Evolutionary conservation across 2,329 filamentous ascomycete species (phyloP), one percentile per base, ranked within the genome.

Genomic region (Sphaceloma murrayae): DNA sequence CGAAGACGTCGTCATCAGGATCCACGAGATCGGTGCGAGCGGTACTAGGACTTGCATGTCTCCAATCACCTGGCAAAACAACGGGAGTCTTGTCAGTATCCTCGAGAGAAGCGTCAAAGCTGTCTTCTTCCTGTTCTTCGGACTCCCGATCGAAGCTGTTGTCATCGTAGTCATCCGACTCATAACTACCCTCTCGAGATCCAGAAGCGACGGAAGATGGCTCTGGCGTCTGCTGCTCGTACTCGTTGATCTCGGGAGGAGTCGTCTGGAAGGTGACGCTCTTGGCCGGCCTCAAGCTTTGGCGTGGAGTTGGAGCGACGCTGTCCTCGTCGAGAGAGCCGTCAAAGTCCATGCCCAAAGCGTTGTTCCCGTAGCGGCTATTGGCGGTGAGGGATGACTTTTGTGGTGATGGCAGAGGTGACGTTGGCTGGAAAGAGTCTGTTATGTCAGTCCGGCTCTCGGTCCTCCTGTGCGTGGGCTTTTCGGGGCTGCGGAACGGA

Each of bases 1-100:
- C 78, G 54, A 84, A 91, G 1, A 78, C 76, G 53, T 86, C 77
- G 27, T 84, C 79, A 26, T 75, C 69, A 9, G 67, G 61, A 48
- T 72, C 66, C 3, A 67, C 67, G 27, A 77, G 58, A 17, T 71
- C 70, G 10, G 65, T 70, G 50, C 77, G 69, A n/a, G 69, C 74
- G 16, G 62, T 77, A 54, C 70, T 78, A 60, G 66, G 85, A 66
- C 67, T 88, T 73, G 80, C 78, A 52, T 77, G 84, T 51, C 84
- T 79, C 91, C 91, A 98, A 60, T 95, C 87, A 56, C 96, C 91
- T 1, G 91, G 91, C 16, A 93, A 77, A n/a, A 98, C 89, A 8
- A 98, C 91, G 0, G 91, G 91, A 1, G 91, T 96, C 70, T 96
- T 96, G 57, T 94, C 86, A 4, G 86, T 89, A 58, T 96, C 89